phyloP scores from a whole-genome alignment of 805 yeast species.

The Wickerhamiella lipophila region DNA sequence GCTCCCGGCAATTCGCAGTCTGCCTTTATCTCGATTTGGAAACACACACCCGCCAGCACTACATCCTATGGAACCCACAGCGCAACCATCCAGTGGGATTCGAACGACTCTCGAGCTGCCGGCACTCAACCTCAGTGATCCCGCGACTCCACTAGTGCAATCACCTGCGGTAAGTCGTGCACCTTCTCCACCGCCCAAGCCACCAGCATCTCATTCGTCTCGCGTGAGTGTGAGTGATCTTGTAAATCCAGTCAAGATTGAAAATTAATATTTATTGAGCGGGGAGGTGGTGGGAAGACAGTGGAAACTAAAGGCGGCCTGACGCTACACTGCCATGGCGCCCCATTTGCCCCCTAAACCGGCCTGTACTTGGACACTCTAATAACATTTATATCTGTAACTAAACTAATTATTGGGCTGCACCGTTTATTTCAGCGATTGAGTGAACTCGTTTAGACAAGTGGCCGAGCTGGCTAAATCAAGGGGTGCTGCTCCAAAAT shows the following conservation, averaged over 20 bases:
- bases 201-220: not conserved
- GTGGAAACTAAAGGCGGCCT: not conserved
- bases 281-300: not conserved
- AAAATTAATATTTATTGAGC: constrained; percentile 5
- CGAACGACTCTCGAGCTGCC: constrained; percentile 12
- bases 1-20: constrained; percentile 30
- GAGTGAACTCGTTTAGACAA: too few relatives aligned
- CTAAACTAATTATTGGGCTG: too few relatives aligned
- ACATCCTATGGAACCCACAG: constrained; percentile 14
- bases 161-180: constrained; percentile 14
- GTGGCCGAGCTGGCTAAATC: too few relatives aligned
- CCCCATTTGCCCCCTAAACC: too few relatives aligned
- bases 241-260: constrained; percentile 14
- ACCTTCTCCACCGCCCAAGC: constrained; percentile 14
- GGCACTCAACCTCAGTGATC: constrained; percentile 4
- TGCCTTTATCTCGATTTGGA: constrained; percentile 21
- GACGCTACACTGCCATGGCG: too few relatives aligned
- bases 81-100: constrained; percentile 11
- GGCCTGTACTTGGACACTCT: too few relatives aligned
- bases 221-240: constrained; percentile 18
- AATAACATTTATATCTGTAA: too few relatives aligned
- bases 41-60: constrained; percentile 8
- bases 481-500: too few relatives aligned
- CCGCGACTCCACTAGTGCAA: constrained; percentile 11
- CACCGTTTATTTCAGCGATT: too few relatives aligned